Percentiles rank a stretch among this genome's conserved stretches.
Evolutionary conservation across 495 filamentous ascomycete species (phyloP).

Genomic region (Cudoniella acicularis): DNA sequence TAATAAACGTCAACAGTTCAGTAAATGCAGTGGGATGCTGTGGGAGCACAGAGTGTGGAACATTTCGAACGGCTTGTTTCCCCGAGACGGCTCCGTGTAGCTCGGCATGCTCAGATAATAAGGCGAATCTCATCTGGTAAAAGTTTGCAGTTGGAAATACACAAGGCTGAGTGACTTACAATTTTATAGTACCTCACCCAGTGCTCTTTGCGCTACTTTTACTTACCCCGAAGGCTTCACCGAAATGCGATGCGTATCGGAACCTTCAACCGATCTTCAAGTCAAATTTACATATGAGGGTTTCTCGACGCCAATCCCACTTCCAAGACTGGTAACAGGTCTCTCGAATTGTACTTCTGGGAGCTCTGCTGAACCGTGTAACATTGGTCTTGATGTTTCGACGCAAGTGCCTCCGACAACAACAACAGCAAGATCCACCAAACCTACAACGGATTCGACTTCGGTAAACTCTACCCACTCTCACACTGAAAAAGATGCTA

Average conservation of each 20-base stretch:
- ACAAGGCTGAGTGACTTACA: not conserved
- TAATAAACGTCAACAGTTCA: not conserved
- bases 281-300: not conserved
- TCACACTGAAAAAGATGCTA: not conserved
- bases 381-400: not conserved
- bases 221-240: not conserved
- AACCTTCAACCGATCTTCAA: not conserved
- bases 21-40: not conserved
- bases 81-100: not conserved
- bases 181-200: not conserved
- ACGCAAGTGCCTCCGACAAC: not conserved
- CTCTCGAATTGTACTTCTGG: not conserved
- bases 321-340: not conserved
- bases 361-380: not conserved
- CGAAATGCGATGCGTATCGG: not conserved
- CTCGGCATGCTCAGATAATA: not conserved
- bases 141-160: not conserved
- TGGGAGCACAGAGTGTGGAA: not conserved
- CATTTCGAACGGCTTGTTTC: not conserved
- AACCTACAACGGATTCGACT: not conserved
- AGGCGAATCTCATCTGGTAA: not conserved
- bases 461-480: no score
- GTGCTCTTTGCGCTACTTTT: not conserved
- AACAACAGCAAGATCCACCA: not conserved
- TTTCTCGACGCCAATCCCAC: not conserved